Percentiles rank a stretch among this genome's conserved stretches.
phyloP scores from a whole-genome alignment of 306 rosid species.

The Cajanus cajan region DNA sequence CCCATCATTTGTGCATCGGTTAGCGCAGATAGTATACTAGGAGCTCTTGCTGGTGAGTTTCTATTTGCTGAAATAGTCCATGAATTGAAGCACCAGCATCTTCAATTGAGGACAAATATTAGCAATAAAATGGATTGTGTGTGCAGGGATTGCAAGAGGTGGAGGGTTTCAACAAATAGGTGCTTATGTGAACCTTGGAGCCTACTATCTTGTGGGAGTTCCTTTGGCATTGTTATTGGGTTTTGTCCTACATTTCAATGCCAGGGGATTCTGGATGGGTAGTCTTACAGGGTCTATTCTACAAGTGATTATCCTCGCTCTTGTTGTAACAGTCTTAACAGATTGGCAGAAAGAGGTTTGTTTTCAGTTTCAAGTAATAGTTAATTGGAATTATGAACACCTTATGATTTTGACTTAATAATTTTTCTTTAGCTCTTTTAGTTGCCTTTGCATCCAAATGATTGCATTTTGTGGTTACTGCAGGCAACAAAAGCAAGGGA shows the following conservation, averaged over 20 bases:
- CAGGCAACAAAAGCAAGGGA: constrained; percentile 40
- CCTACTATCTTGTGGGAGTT: constrained; percentile 40
- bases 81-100: not conserved
- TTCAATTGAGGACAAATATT: not conserved
- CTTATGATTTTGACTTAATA: not conserved
- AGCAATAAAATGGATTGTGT: not conserved
- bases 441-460: not conserved
- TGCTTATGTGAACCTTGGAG: constrained; percentile 49
- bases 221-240: constrained; percentile 37
- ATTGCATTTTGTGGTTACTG: constrained; percentile 1
- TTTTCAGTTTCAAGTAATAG: not conserved
- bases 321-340: constrained; percentile 26
- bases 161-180: constrained; percentile 44
- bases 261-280: constrained; percentile 50
- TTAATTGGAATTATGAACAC: no score
- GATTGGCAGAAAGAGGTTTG: constrained; percentile 47
- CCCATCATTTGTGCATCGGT: constrained; percentile 52
- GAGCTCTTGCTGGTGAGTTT: constrained; percentile 43
- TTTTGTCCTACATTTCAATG: constrained; percentile 31
- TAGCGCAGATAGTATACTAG: constrained; percentile 41
- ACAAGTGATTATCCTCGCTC: constrained; percentile 26
- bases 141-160: constrained; percentile 46
- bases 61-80: not conserved
- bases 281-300: constrained; percentile 31
- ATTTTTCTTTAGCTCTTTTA: not conserved